These are phyloP conservation scores for Puccinia hordei DNA, from an alignment of 1,284 basidiomycete genomes.

Conservation along the genomic window DNA sequence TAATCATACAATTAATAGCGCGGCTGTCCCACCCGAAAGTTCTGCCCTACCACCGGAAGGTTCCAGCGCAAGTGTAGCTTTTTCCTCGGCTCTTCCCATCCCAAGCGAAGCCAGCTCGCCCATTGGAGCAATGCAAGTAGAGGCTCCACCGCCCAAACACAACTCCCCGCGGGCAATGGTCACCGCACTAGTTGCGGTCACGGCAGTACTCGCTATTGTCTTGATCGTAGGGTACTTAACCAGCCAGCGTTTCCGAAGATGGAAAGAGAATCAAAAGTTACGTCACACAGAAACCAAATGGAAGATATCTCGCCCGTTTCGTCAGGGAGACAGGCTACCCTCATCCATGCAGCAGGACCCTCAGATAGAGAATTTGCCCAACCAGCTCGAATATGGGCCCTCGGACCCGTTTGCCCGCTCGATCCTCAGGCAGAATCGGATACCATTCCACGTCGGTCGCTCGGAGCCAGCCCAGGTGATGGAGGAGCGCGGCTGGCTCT, in stretches of 20 bases:
- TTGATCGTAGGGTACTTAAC: not conserved
- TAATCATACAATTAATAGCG: too few relatives aligned
- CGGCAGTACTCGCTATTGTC: not conserved
- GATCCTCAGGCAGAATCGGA: not conserved
- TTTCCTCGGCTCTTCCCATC: not conserved
- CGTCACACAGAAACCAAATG: constrained; percentile 7
- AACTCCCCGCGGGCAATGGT: not conserved
- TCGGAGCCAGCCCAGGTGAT: constrained; percentile 3
- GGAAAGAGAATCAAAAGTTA: not conserved
- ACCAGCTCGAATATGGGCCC: not conserved
- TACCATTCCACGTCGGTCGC: not conserved
- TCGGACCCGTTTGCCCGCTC: constrained; percentile 14
- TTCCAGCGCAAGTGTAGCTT: not conserved
- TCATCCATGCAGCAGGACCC: not conserved
- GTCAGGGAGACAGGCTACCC: not conserved
- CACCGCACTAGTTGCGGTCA: not conserved
- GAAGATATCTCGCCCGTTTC: constrained; percentile 7
- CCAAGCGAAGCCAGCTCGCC: not conserved
- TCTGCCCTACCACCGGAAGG: too few relatives aligned
- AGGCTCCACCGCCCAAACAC: not conserved
- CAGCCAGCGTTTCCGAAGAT: not conserved
- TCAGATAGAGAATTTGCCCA: not conserved
- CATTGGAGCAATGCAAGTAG: not conserved
- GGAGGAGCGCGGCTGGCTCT: constrained; percentile 25
- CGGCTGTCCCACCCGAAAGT: too few relatives aligned